Evolutionary conservation across 1,284 basidiomycete species (phyloP).

Genomic region (Malassezia furfur): DNA sequence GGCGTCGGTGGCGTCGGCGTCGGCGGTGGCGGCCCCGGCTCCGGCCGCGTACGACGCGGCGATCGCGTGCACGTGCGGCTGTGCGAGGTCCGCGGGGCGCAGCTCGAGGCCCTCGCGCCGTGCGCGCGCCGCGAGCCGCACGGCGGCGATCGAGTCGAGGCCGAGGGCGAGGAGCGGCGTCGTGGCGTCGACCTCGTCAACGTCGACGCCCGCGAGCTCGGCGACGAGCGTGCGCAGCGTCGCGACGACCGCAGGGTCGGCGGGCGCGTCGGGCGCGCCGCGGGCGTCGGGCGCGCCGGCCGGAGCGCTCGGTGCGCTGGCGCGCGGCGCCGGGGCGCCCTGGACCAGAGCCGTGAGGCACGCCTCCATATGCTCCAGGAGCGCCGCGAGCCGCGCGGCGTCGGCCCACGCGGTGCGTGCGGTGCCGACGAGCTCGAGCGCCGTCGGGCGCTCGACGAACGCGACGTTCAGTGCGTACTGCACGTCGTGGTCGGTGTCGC

Average conservation of each 20-base stretch:
- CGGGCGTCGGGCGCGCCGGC: not conserved
- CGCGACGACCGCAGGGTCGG: not conserved
- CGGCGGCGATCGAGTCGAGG: slow-evolving; percentile 42
- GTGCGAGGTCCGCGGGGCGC: slow-evolving; percentile 26
- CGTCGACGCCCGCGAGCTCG: slow-evolving; percentile 17
- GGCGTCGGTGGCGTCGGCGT: slow-evolving; percentile 6
- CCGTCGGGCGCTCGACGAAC: slow-evolving; percentile 21
- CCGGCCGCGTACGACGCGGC: slow-evolving; percentile 17
- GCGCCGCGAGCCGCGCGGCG: slow-evolving; percentile 6
- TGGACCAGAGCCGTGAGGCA: slow-evolving; percentile 4
- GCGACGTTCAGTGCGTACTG: slow-evolving; percentile 40
- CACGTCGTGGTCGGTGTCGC: not conserved
- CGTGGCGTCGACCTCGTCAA: slow-evolving; percentile 15
- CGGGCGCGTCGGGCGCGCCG: not conserved
- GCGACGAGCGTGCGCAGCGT: slow-evolving; percentile 20
- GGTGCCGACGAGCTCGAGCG: slow-evolving; percentile 24
- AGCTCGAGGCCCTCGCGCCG: slow-evolving; percentile 23
- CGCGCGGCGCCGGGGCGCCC: not conserved
- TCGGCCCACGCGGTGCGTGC: slow-evolving; percentile 20
- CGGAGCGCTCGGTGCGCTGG: too few relatives aligned
- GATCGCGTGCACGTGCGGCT: not conserved
- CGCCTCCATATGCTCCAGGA: slow-evolving; percentile 19
- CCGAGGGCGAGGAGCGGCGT: slow-evolving; percentile 31
- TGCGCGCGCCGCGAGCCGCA: slow-evolving; percentile 32
- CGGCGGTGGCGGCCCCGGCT: slow-evolving; percentile 10